Conservation (phyloP, 2,329 filamentous ascomycete genomes). For the Botrytis elliptica region DNA sequence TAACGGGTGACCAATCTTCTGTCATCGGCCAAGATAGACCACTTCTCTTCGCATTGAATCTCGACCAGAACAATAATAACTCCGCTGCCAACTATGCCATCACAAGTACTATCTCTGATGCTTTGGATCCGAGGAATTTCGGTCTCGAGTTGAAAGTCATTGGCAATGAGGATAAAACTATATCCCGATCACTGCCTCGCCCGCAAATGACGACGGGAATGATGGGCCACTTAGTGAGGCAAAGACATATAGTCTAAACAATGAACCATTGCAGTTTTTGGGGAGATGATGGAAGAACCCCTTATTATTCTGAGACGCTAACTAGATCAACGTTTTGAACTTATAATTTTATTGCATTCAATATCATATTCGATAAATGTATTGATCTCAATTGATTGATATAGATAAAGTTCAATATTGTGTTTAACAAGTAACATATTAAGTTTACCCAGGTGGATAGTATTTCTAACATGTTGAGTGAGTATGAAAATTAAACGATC, state of each 20-base stretch:
- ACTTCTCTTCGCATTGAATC: not conserved
- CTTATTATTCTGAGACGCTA: too few relatives aligned
- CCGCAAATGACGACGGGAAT: not conserved
- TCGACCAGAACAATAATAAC: not conserved
- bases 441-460: not conserved
- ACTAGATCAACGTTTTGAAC: not conserved
- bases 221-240: not conserved
- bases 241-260: too few relatives aligned
- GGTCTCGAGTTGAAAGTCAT: too few relatives aligned
- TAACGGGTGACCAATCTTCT: not conserved
- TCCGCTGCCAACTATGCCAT: not conserved
- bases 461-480: not conserved
- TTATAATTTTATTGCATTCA: not conserved
- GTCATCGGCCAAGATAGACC: not conserved
- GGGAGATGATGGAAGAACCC: too few relatives aligned
- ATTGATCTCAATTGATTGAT: too few relatives aligned
- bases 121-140: not conserved
- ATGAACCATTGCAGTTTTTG: not conserved
- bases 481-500: not conserved
- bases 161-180: not conserved
- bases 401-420: not conserved
- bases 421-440: not conserved
- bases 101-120: not conserved
- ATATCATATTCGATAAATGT: not conserved
- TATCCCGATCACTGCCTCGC: not conserved